Evolutionary conservation across 768 basidiomycete species (phyloP).

Genomic region (Lyophyllum semitale): DNA sequence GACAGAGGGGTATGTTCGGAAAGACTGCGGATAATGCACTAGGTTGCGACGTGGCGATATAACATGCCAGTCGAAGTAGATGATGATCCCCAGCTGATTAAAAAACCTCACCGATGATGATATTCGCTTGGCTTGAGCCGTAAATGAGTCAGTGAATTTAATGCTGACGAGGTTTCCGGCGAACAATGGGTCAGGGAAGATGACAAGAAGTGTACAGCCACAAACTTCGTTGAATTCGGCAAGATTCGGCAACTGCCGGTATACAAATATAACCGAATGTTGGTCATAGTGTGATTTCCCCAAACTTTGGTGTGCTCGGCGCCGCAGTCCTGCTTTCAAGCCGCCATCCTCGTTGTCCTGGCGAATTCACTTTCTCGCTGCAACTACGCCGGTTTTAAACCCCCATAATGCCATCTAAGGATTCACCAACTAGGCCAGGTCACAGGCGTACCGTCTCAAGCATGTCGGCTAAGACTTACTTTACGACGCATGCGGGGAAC

Average conservation of each 20-base stretch:
- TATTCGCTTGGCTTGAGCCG: not conserved
- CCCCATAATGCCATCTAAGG: constrained; percentile 14
- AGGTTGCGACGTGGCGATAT: not conserved
- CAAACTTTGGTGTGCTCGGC: constrained; percentile 2
- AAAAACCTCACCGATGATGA: not conserved
- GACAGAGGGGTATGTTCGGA: not conserved
- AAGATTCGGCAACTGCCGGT: constrained; percentile 4
- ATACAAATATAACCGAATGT: not conserved
- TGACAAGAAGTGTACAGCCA: not conserved
- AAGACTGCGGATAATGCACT: not conserved
- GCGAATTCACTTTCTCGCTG: not conserved
- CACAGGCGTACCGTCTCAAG: constrained; percentile 16
- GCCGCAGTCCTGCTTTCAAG: constrained; percentile 9
- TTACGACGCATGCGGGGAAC: constrained; percentile 1
- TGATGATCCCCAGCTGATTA: not conserved
- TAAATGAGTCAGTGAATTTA: not conserved
- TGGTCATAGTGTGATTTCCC: constrained; percentile 1
- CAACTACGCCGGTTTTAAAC: not conserved
- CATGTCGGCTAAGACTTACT: constrained; percentile 8
- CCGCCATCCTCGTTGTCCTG: not conserved
- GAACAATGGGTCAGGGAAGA: not conserved
- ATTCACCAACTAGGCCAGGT: constrained; percentile 13
- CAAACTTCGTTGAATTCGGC: not conserved
- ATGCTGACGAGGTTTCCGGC: not conserved
- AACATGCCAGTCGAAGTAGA: not conserved